Evolutionary conservation across 192 early-diverging fungal genomes (phyloP), one percentile per base, ranked within the genome.

Genomic region (Gamsiella multidivaricata): DNA sequence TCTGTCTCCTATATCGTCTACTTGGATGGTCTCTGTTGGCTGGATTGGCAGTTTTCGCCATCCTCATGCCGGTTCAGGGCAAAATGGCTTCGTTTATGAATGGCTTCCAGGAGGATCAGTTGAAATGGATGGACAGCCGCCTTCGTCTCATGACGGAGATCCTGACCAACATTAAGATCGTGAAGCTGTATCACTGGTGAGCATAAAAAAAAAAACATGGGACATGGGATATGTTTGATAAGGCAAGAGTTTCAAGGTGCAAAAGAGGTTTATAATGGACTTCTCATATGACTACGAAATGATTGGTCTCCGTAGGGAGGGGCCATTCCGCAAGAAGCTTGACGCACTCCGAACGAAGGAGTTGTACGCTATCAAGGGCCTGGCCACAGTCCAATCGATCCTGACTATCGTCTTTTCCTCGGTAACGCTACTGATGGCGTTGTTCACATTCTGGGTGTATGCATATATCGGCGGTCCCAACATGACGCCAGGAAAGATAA

Each of bases 121-220:
- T 76, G 8, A 58, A 63, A 36, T 68, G 58, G 55, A 76, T 76
- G 65, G 73, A 76, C 26, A 28, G 22, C 0, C 73, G 73, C 23
- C 34, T 76, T 37, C 64, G 73, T 23, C 58, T 76, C 6, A 61
- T 68, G 65, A 57, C 73, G 2, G 73, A 76, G 22, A 54, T 76
- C 15, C 46, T 76, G 2, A 49, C 65, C 7, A 76, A 76, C 52
- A 76, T 76, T 43, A 76, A 76, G 46, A 76, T 76, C 31, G 59
- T 76, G 29, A 76, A 76, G 54, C 46, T 76, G 0, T 76, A 76
- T 26, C 41, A 65, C 28, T 76, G 73, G 72, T 75, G 50, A 43
- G 34, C 15, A 10, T 7, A 41, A 10, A 41, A 41, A 7, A 14
- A 41, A 41, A 7, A 41, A n/a, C n/a, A n/a, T n/a, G n/a, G n/a